These are phyloP conservation scores for Hypomontagnella submonticulosa DNA, from an alignment of 495 filamentous ascomycete species.

Conservation along the genomic window DNA sequence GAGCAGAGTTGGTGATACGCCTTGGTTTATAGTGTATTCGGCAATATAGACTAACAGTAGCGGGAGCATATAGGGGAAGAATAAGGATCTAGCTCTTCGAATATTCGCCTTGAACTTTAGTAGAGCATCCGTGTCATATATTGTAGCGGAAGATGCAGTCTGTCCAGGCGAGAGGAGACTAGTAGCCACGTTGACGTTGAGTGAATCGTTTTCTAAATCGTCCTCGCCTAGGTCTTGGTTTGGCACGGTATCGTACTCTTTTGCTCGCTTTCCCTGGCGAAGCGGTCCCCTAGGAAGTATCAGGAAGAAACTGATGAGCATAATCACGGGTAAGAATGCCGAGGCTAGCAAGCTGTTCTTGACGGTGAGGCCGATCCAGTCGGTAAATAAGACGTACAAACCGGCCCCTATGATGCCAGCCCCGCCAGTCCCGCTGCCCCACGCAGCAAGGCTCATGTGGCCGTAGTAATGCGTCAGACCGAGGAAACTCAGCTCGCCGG, in stretches of 20 bases:
- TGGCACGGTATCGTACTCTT: slow-evolving; percentile 56
- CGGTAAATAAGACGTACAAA: slow-evolving; percentile 85
- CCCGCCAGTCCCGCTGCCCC: slow-evolving; percentile 92
- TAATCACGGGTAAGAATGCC: slow-evolving; percentile 79
- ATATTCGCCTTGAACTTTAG: slow-evolving; percentile 59
- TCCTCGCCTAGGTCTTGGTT: slow-evolving; percentile 57
- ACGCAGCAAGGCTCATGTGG: slow-evolving; percentile 86
- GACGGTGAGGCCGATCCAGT: slow-evolving; percentile 76
- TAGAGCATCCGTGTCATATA: slow-evolving; percentile 37
- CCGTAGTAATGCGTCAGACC: slow-evolving; percentile 95
- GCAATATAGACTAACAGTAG: slow-evolving; percentile 91
- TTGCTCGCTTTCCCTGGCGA: slow-evolving; percentile 43
- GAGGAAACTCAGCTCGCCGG: slow-evolving; percentile 88
- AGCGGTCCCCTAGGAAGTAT: slow-evolving; percentile 76
- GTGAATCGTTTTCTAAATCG: slow-evolving; percentile 49
- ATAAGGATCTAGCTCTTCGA: slow-evolving; percentile 54
- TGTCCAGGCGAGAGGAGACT: slow-evolving; percentile 53
- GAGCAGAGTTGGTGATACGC: slow-evolving; percentile 86
- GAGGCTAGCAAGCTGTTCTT: slow-evolving; percentile 76
- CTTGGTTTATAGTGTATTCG: slow-evolving; percentile 97
- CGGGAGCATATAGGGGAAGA: slow-evolving; percentile 81
- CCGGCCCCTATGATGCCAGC: slow-evolving; percentile 90
- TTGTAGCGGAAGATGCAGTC: slow-evolving; percentile 45
- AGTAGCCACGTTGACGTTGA: slow-evolving; percentile 44
- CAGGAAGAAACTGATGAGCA: slow-evolving; percentile 86